Conservation (phyloP, 169 alveolate genomes). For the Eimeria tenella region DNA sequence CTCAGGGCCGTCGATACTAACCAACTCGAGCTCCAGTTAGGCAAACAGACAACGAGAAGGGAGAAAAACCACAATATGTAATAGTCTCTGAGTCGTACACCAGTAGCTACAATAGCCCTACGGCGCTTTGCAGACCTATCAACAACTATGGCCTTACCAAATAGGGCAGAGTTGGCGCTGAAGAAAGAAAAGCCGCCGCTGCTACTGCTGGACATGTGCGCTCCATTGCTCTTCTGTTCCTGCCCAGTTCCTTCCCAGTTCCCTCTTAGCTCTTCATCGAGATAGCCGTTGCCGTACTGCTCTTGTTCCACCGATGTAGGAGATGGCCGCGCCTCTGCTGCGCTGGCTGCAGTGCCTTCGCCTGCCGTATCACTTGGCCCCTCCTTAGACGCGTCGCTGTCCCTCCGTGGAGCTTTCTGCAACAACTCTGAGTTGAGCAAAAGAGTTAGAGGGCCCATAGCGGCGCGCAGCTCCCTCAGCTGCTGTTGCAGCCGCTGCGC, state of each 20-base stretch:
- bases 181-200: slow-evolving; percentile 74
- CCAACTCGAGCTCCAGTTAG: no score
- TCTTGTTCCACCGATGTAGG: slow-evolving; percentile 9
- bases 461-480: slow-evolving; percentile 60
- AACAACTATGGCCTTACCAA: slow-evolving; percentile 11
- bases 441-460: slow-evolving; percentile 73
- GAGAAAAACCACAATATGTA: no score
- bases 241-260: slow-evolving; percentile 32
- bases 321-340: neutral
- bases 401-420: slow-evolving; percentile 13
- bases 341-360: neutral
- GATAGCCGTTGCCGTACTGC: slow-evolving; percentile 28
- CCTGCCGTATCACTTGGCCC: slow-evolving; percentile 19
- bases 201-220: neutral
- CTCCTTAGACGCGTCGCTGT: neutral
- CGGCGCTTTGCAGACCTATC: no score
- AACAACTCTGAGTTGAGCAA: slow-evolving; percentile 63
- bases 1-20: no score
- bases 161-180: slow-evolving; percentile 70
- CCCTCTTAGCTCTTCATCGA: slow-evolving; percentile 55
- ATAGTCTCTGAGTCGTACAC: no score
- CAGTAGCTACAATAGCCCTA: no score
- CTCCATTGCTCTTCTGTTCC: neutral
- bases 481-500: slow-evolving; percentile 64
- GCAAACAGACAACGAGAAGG: no score